Conservation (phyloP, 1,139 yeast species). For the Sugiyamaella novakii region DNA sequence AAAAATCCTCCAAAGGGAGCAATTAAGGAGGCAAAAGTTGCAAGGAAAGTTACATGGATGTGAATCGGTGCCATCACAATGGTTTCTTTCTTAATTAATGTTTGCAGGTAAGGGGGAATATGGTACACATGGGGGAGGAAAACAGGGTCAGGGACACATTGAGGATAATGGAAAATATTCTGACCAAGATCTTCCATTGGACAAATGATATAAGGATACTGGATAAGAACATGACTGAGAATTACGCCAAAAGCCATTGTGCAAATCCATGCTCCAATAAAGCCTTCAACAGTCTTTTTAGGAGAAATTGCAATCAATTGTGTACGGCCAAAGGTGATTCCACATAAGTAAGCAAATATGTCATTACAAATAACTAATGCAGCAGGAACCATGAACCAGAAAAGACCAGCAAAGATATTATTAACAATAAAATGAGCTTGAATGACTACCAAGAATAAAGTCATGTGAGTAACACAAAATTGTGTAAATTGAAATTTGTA, state of each 20-base stretch:
- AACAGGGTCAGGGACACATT: slow-evolving; percentile 84
- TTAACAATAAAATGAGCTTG: slow-evolving; percentile 93
- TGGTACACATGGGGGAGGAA: slow-evolving; percentile 77
- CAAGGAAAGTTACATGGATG: slow-evolving; percentile 80
- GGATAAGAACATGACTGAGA: slow-evolving; percentile 64
- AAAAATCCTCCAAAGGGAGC: slow-evolving; percentile 99
- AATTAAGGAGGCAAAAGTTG: slow-evolving; percentile 93
- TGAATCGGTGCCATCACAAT: slow-evolving; percentile 75
- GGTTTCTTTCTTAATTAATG: slow-evolving; percentile 47
- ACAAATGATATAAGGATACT: slow-evolving; percentile 78
- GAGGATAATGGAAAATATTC: slow-evolving; percentile 58
- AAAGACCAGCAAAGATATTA: slow-evolving; percentile 84
- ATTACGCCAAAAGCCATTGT: slow-evolving; percentile 75
- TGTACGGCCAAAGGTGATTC: slow-evolving; percentile 93
- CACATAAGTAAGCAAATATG: slow-evolving; percentile 94
- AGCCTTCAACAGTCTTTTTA: slow-evolving; percentile 96
- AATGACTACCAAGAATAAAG: slow-evolving; percentile 81
- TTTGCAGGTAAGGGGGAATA: slow-evolving; percentile 68
- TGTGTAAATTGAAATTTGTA: slow-evolving; percentile 93
- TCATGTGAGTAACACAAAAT: slow-evolving; percentile 93
- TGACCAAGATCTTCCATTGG: slow-evolving; percentile 71
- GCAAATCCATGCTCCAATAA: slow-evolving; percentile 96
- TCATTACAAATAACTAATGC: slow-evolving; percentile 92
- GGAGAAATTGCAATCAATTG: slow-evolving; percentile 94
- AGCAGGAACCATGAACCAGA: slow-evolving; percentile 93